Evolutionary conservation across 257 asterid species (phyloP).

Genomic region (Lithospermum erythrorhizon): DNA sequence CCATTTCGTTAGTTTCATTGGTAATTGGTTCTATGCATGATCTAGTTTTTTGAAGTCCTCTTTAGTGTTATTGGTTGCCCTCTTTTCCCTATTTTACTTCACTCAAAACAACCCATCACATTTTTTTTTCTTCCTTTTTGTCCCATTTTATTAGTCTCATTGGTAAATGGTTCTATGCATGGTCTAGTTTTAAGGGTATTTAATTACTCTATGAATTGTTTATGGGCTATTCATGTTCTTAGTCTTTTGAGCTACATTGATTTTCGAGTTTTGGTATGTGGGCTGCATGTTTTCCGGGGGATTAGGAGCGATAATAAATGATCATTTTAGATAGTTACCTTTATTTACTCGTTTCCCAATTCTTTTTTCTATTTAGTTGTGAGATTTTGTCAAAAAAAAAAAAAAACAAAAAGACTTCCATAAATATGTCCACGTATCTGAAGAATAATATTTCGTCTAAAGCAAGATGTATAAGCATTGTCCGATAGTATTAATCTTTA

Average conservation of each 20-base stretch:
- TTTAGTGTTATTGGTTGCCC: conserved; percentile 70
- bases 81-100: conserved; percentile 48
- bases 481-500: too few species aligned
- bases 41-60: conserved; percentile 29
- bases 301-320: background rate
- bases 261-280: conserved; percentile 1
- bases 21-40: background rate
- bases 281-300: conserved; percentile 1
- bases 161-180: background rate
- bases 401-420: too few species aligned
- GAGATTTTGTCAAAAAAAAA: too few species aligned
- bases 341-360: too few species aligned
- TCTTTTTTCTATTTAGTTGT: too few species aligned
- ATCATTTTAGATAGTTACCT: background rate
- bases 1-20: background rate
- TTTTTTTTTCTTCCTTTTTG: background rate
- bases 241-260: background rate
- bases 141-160: background rate
- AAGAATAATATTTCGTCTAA: too few species aligned
- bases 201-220: background rate
- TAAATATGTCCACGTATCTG: too few species aligned
- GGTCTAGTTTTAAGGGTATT: background rate
- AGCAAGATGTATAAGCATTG: too few species aligned
- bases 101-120: conserved; percentile 26
- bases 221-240: background rate